phyloP scores from a whole-genome alignment of 83 land plant species.

The Picea abies region DNA sequence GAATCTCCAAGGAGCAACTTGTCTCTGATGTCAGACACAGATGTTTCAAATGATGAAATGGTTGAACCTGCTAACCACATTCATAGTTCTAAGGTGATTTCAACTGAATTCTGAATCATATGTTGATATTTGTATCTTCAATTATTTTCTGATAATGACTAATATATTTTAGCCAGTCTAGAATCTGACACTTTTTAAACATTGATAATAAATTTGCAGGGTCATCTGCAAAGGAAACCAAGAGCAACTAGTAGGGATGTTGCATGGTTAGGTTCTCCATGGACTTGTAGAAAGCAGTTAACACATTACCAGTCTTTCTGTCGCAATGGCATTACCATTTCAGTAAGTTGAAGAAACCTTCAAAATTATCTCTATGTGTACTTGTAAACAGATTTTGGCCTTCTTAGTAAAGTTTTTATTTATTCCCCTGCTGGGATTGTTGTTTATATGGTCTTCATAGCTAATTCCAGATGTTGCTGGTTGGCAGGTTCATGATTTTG shows the following conservation, averaged over 20 bases:
- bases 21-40: not conserved
- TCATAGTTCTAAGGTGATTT: conserved; percentile 12
- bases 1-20: not conserved
- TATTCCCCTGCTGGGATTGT: not conserved
- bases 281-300: conserved; percentile 70
- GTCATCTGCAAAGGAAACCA: conserved; percentile 17
- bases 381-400: not conserved
- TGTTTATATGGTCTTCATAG: not conserved
- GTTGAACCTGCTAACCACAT: not conserved
- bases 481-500: conserved; percentile 78
- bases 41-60: conserved; percentile 11
- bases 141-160: not conserved
- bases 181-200: not conserved
- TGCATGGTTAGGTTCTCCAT: conserved; percentile 75
- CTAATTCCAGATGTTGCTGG: conserved; percentile 2
- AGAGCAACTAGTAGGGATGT: conserved; percentile 30
- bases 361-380: not conserved
- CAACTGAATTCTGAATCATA: too few species aligned
- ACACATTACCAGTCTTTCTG: conserved; percentile 80
- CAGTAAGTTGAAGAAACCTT: conserved; percentile 42
- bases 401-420: not conserved
- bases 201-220: conserved; percentile 17
- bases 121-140: not conserved
- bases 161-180: not conserved
- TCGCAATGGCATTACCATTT: conserved; percentile 71